These are phyloP conservation scores for Fragaria nilgerrensis DNA, from an alignment of 306 rosid genomes.

Conservation along the genomic window DNA sequence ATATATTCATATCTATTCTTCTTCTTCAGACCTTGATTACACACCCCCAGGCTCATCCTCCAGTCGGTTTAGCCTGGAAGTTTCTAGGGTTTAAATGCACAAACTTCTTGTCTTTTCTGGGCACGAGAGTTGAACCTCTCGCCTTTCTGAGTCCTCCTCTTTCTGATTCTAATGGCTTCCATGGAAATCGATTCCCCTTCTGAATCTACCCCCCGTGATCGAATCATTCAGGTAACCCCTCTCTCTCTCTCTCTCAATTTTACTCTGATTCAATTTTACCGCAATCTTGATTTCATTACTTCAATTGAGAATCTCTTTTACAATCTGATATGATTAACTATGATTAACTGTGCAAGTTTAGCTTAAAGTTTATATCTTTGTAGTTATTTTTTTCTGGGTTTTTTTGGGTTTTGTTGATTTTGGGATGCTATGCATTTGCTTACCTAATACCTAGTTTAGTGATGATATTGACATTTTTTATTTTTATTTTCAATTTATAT, in stretches of 20 bases:
- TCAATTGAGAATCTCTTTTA: background rate
- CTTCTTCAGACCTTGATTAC: background rate
- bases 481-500: slow-evolving; percentile 8
- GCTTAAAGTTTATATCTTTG: background rate
- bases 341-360: background rate
- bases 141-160: slow-evolving; percentile 45
- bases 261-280: background rate
- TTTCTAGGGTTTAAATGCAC: slow-evolving; percentile 26
- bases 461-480: slow-evolving; percentile 1
- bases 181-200: slow-evolving; percentile 70
- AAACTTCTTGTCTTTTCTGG: slow-evolving; percentile 20
- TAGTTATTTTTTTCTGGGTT: background rate
- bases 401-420: background rate
- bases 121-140: slow-evolving; percentile 36
- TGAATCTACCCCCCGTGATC: slow-evolving; percentile 58
- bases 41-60: background rate
- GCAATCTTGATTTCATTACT: background rate
- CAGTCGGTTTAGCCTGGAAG: background rate
- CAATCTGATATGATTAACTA: background rate
- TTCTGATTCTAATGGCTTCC: slow-evolving; percentile 42
- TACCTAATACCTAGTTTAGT: background rate
- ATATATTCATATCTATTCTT: background rate
- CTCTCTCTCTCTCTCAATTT: background rate
- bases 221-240: slow-evolving; percentile 55
- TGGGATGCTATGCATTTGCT: background rate